Conservation (phyloP, 345 rosid species). For the Kandelia obovata region DNA sequence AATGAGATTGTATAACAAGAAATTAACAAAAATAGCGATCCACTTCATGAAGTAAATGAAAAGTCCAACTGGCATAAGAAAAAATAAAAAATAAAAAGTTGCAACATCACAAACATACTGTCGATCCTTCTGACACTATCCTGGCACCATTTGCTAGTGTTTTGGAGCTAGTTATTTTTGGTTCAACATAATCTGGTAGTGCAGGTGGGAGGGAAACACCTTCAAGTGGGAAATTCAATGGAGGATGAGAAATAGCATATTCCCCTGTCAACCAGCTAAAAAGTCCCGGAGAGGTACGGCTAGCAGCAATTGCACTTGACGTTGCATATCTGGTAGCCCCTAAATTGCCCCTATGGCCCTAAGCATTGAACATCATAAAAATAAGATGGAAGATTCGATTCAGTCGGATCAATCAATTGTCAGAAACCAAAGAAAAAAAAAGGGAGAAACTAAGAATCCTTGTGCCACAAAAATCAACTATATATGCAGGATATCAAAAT, state of each 20-base stretch:
- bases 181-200: slow-evolving; percentile 61
- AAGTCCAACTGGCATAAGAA: neutral
- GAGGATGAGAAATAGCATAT: slow-evolving; percentile 38
- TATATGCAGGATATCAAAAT: neutral
- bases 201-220: slow-evolving; percentile 55
- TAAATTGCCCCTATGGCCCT: slow-evolving; percentile 49
- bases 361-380: slow-evolving; percentile 1
- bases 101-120: slow-evolving; percentile 32
- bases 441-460: neutral
- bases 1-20: slow-evolving; percentile 1
- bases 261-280: slow-evolving; percentile 71
- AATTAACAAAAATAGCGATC: slow-evolving; percentile 1
- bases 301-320: slow-evolving; percentile 49
- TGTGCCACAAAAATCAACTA: neutral
- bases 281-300: slow-evolving; percentile 42
- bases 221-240: slow-evolving; percentile 53
- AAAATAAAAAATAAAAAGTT: neutral
- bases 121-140: slow-evolving; percentile 61
- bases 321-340: slow-evolving; percentile 47
- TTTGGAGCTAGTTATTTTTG: slow-evolving; percentile 48
- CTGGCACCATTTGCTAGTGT: slow-evolving; percentile 72
- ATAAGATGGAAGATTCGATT: neutral
- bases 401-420: neutral
- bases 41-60: neutral
- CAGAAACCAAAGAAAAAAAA: neutral